Conservation (phyloP, 1,284 basidiomycete genomes). For the Tetrapyrgos nigripes region DNA sequence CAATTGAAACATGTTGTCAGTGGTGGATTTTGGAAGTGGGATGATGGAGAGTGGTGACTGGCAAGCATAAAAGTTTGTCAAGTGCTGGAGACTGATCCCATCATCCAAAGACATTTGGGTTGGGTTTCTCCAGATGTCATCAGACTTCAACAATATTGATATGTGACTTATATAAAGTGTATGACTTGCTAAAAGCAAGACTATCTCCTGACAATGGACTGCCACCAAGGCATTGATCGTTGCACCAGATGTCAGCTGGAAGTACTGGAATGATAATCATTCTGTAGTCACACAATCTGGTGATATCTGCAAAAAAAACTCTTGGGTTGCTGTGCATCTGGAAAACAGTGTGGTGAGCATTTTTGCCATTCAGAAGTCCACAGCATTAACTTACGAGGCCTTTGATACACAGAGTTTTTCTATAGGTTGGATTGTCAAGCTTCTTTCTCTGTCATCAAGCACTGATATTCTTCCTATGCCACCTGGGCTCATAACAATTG, state of each 20-base stretch:
- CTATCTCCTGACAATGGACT: not conserved
- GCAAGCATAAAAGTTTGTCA: not conserved
- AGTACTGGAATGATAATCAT: not conserved
- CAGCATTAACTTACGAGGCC: too few relatives aligned
- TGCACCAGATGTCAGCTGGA: not conserved
- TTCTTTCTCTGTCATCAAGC: not conserved
- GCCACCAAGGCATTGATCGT: not conserved
- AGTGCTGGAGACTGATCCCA: not conserved
- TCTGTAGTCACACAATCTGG: conserved; percentile 4
- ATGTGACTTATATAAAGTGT: too few relatives aligned
- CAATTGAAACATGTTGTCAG: conserved; percentile 38
- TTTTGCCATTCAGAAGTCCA: not conserved
- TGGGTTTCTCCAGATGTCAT: conserved; percentile 7
- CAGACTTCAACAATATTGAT: not conserved
- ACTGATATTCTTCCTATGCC: too few relatives aligned
- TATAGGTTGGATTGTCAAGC: not conserved
- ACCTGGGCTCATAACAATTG: not conserved
- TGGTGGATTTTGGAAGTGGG: conserved; percentile 36
- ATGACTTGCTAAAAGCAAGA: not conserved
- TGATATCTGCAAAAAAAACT: not conserved
- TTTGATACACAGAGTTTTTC: not conserved
- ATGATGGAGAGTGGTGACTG: not conserved
- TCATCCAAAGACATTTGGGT: conserved; percentile 15
- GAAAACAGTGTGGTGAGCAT: not conserved
- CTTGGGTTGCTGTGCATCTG: conserved; percentile 2